These are phyloP conservation scores for Yamadazyma dushanensis DNA, from an alignment of 1,139 yeast species.

Conservation along the genomic window DNA sequence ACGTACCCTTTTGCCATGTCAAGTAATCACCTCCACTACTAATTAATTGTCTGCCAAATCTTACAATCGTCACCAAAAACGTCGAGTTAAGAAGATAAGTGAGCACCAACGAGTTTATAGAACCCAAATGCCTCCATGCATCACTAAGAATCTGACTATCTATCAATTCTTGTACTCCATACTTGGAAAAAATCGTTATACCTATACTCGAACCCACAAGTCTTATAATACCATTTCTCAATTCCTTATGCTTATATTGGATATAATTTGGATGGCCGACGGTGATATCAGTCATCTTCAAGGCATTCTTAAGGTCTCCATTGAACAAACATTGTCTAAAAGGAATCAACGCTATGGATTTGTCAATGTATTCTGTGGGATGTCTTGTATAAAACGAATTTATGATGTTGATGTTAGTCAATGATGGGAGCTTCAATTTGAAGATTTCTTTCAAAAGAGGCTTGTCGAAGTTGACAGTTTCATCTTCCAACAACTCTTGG, in stretches of 20 bases:
- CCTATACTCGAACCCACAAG: constrained; percentile 35
- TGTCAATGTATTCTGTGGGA: constrained; percentile 29
- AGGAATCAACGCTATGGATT: constrained; percentile 56
- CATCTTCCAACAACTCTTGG: constrained; percentile 21
- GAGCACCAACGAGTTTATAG: constrained; percentile 60
- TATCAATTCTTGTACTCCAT: constrained; percentile 37
- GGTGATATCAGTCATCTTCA: constrained; percentile 59
- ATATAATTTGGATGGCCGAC: constrained; percentile 58
- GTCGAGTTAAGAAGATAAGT: constrained; percentile 66
- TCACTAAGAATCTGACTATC: constrained; percentile 34
- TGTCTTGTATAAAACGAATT: constrained; percentile 36
- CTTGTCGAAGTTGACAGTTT: constrained; percentile 21
- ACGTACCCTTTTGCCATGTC: constrained; percentile 66
- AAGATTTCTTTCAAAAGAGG: constrained; percentile 31
- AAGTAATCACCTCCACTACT: constrained; percentile 55
- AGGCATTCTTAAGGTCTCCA: constrained; percentile 59
- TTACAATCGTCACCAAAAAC: constrained; percentile 58
- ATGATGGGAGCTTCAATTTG: constrained; percentile 34
- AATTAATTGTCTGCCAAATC: constrained; percentile 50
- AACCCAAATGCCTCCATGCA: constrained; percentile 45
- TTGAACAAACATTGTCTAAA: constrained; percentile 58
- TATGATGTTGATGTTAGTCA: constrained; percentile 30
- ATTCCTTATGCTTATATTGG: constrained; percentile 25
- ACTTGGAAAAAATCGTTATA: constrained; percentile 37
- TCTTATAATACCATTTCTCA: constrained; percentile 29